phyloP scores from a whole-genome alignment of 345 rosid species.

The Camelina hispida region DNA sequence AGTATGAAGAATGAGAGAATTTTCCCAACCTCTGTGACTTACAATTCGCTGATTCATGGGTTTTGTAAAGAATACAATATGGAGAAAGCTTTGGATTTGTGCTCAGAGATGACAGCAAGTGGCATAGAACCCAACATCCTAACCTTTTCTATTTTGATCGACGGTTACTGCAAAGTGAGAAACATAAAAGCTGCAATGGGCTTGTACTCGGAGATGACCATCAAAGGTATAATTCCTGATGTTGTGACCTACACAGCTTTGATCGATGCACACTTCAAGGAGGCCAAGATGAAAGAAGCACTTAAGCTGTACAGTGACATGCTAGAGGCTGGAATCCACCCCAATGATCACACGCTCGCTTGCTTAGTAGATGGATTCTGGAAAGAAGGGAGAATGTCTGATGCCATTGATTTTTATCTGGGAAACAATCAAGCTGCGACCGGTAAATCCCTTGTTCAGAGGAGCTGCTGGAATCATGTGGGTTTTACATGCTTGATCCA shows the following conservation, averaged over 20 bases:
- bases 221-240: conserved; percentile 63
- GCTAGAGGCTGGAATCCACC: conserved; percentile 56
- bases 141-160: conserved; percentile 65
- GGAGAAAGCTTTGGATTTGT: conserved; percentile 62
- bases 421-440: conserved; percentile 37
- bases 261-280: conserved; percentile 69
- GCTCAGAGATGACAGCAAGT: conserved; percentile 61
- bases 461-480: conserved; percentile 36
- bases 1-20: conserved; percentile 57
- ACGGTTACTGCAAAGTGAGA: conserved; percentile 63
- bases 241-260: conserved; percentile 64
- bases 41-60: conserved; percentile 65
- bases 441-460: conserved; percentile 4
- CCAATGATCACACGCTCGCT: conserved; percentile 63
- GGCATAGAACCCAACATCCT: conserved; percentile 58
- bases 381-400: conserved; percentile 58
- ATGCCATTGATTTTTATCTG: conserved; percentile 53
- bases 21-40: conserved; percentile 59
- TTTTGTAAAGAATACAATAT: conserved; percentile 56
- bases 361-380: conserved; percentile 67
- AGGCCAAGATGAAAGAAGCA: conserved; percentile 62
- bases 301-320: conserved; percentile 55
- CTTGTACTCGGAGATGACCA: conserved; percentile 64
- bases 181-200: conserved; percentile 65
- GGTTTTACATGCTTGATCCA: conserved; percentile 53